Base-by-base conservation (phyloP, 2,329 filamentous ascomycete genomes). In the Pseudopithomyces maydicus region DNA sequence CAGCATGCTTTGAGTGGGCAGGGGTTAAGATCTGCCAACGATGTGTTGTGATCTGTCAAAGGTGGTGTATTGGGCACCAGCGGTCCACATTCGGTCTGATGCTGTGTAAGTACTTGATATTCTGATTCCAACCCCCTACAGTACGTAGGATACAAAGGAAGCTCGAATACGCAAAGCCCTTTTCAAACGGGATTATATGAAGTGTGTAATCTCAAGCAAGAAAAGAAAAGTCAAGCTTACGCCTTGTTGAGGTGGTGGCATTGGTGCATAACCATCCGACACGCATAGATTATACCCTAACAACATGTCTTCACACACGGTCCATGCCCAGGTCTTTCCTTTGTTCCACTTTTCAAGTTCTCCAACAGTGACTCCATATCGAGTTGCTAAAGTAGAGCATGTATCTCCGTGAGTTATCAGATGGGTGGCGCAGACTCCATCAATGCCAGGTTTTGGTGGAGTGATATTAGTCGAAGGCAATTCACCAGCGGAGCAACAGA, bases 21-120 rank as follows among this genome's bases (percentile, higher is more conserved):
- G 6, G 59, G 59, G 39, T 62, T 59, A 10, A 59, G 43, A 17
- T 44, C 19, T 15, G 45, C 48, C 3, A 56, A 54, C n/a, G 68
- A 62, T 0, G 58, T 71, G 20, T 14, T 19, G 15, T 20, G 32
- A 22, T 14, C 33, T n/a, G 36, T 8, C 32, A 36, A 48, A 23
- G 22, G 23, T 23, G 45, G n/a, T n/a, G 59, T 81, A 0, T 78
- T 78, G 4, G 74, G 73, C 0, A 77, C 71, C 43, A 77, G 72
- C 1, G 82, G 82, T 0, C 82, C 82, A 61, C 82, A 82, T 0
- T 74, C 58, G n/a, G 77, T 41, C 38, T 41, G 38, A n/a, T 41
- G 17, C 17, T n/a, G 17, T 41, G 38, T 41, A 10, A 41, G 38
- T 41, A n/a, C n/a, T n/a, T n/a, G n/a, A n/a, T n/a, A n/a, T n/a